Conservation (phyloP, 2,329 filamentous ascomycete species). For the Colletotrichum melonis region DNA sequence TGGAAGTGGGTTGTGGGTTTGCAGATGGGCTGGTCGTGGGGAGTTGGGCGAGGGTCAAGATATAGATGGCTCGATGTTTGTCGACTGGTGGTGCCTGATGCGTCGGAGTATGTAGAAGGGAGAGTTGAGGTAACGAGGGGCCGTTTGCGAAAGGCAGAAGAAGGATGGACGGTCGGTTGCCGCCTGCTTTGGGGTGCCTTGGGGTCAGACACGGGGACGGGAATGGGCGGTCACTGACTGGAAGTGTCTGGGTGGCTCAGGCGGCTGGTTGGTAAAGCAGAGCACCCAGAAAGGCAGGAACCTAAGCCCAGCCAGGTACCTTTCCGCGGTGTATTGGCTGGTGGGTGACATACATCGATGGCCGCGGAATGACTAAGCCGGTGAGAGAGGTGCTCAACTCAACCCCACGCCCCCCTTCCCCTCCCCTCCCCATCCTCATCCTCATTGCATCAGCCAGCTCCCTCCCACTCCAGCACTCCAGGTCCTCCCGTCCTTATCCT, state of each 20-base stretch:
- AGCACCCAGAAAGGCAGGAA: conserved; percentile 14
- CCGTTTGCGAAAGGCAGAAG: conserved; percentile 36
- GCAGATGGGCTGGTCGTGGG: conserved; percentile 15
- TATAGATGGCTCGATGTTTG: conserved; percentile 32
- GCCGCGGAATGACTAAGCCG: conserved; percentile 14
- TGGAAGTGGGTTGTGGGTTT: conserved; percentile 35
- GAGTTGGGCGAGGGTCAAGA: conserved; percentile 27
- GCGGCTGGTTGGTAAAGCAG: conserved; percentile 17
- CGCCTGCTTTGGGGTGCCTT: conserved; percentile 33
- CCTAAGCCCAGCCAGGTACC: conserved; percentile 3
- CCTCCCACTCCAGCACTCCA: background rate
- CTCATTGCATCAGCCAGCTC: conserved; percentile 6
- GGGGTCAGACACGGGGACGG: conserved; percentile 32
- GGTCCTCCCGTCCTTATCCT: conserved; percentile 27
- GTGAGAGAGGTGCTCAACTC: background rate
- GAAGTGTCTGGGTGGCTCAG: conserved; percentile 26
- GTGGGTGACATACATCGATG: background rate
- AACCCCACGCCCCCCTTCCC: conserved; percentile 7
- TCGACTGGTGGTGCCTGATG: conserved; percentile 33
- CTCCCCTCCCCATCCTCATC: background rate
- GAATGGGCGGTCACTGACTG: conserved; percentile 37
- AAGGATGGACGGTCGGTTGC: conserved; percentile 30
- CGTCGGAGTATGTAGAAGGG: conserved; percentile 35
- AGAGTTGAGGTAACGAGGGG: conserved; percentile 34
- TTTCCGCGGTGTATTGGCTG: background rate